Conservation (phyloP, 148 eudicot genomes). For the Bassia scoparia region DNA sequence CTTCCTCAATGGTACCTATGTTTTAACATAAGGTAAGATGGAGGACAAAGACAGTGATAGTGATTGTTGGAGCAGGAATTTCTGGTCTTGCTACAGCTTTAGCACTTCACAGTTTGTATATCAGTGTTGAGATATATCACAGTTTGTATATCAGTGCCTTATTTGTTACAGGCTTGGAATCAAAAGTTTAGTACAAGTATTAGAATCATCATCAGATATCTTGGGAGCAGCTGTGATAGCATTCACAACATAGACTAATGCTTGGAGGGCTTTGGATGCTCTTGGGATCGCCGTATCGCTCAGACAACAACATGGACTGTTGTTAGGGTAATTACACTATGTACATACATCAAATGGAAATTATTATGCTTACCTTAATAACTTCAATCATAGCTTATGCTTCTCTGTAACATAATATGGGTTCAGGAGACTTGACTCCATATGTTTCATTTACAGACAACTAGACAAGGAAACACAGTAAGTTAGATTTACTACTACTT, state of each 20-base stretch:
- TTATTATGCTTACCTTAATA: too few species aligned
- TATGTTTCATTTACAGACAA: conserved; percentile 29
- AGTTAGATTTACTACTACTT: conserved; percentile 10
- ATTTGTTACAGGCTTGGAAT: conserved; percentile 40
- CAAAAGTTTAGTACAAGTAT: conserved; percentile 34
- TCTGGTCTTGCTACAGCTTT: conserved; percentile 41
- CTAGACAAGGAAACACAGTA: conserved; percentile 26
- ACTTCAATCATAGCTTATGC: too few species aligned
- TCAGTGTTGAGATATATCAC: too few species aligned
- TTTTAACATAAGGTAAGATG: conserved; percentile 9
- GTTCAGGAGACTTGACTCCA: conserved; percentile 33
- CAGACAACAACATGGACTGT: conserved; percentile 28
- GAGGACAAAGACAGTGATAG: conserved; percentile 21
- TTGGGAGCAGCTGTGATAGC: conserved; percentile 48
- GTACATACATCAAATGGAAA: too few species aligned
- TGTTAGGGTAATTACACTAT: conserved; percentile 33
- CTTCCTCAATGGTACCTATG: too few species aligned
- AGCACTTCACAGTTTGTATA: conserved; percentile 59
- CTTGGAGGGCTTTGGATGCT: conserved; percentile 56
- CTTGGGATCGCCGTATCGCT: conserved; percentile 42
- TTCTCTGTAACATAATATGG: neutral
- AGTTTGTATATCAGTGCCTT: conserved; percentile 14
- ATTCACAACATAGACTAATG: conserved; percentile 46
- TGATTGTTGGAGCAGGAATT: conserved; percentile 38
- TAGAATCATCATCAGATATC: conserved; percentile 47